A percentile compares a stretch with the other conserved stretches of the same genome.
Conservation (phyloP, 179 eudicot species). For the Beta lomatogona region DNA sequence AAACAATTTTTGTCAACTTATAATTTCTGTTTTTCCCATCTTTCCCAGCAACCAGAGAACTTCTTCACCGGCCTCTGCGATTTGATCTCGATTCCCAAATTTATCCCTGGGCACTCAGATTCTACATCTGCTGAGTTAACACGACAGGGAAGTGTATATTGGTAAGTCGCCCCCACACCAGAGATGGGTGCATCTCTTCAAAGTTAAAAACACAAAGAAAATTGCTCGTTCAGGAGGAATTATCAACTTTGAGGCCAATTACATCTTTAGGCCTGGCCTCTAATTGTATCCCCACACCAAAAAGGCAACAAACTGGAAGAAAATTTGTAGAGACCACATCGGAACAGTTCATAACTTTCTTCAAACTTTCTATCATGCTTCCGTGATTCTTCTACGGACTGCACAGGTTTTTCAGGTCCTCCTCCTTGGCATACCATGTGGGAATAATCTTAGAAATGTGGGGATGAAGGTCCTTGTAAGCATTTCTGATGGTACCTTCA, state of each 20-base stretch:
- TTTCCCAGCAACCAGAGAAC: background rate
- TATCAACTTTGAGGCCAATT: constrained; percentile 23
- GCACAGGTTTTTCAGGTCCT: constrained; percentile 60
- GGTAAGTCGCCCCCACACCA: background rate
- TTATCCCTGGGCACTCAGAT: background rate
- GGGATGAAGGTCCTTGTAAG: constrained; percentile 73
- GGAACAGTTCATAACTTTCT: background rate
- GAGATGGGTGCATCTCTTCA: constrained; percentile 18
- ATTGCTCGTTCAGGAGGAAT: constrained; percentile 4
- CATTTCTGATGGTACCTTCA: constrained; percentile 80
- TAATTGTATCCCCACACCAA: constrained; percentile 17
- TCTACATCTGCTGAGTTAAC: constrained; percentile 17
- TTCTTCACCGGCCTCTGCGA: background rate
- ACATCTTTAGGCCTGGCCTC: constrained; percentile 22
- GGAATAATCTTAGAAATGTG: constrained; percentile 73
- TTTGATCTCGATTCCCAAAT: background rate
- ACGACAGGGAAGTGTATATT: constrained; percentile 15
- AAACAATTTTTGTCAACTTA: background rate
- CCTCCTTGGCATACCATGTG: constrained; percentile 68
- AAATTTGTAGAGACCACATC: constrained; percentile 3
- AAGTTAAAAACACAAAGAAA: constrained; percentile 9
- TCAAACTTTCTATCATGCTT: background rate
- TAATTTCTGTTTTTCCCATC: background rate
- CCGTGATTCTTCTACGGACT: constrained; percentile 43
- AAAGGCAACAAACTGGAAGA: background rate